Evolutionary conservation across 768 basidiomycete genomes (phyloP).

Genomic region (Lepiota brunneoincarnata): DNA sequence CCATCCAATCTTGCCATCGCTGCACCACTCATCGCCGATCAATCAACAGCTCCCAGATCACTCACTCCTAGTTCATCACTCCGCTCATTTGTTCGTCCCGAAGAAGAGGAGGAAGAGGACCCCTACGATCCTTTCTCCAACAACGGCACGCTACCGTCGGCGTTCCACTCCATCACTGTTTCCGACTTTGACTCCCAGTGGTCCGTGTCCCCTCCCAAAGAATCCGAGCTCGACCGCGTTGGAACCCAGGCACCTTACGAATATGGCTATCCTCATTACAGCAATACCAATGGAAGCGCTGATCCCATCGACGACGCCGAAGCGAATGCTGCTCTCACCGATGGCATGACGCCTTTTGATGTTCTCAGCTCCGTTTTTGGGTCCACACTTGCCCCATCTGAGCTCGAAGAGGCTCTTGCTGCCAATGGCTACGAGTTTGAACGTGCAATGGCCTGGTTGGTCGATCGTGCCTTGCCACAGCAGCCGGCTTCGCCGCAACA

Average conservation of each 20-base stretch:
- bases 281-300: constrained; percentile 13
- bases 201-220: constrained; percentile 13
- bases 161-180: constrained; percentile 61
- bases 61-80: constrained; percentile 69
- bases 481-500: constrained; percentile 36
- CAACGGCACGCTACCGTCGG: constrained; percentile 38
- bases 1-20: constrained; percentile 90
- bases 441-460: constrained; percentile 89
- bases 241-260: constrained; percentile 26
- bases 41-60: constrained; percentile 45
- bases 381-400: constrained; percentile 82
- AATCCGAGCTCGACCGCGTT: constrained; percentile 9
- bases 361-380: constrained; percentile 94
- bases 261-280: constrained; percentile 13
- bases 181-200: constrained; percentile 59
- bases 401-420: constrained; percentile 90
- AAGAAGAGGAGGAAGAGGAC: constrained; percentile 76
- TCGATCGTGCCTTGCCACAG: constrained; percentile 63
- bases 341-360: constrained; percentile 97
- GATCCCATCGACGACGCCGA: constrained; percentile 38
- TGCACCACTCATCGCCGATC: constrained; percentile 81
- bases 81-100: constrained; percentile 60
- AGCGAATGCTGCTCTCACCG: constrained; percentile 62
- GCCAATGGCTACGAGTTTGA: constrained; percentile 94
- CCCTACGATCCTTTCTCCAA: constrained; percentile 78